Percentiles rank a stretch among this genome's conserved stretches.
Conservation (phyloP, 2,329 filamentous ascomycete genomes). For the Penicillium glabrum region DNA sequence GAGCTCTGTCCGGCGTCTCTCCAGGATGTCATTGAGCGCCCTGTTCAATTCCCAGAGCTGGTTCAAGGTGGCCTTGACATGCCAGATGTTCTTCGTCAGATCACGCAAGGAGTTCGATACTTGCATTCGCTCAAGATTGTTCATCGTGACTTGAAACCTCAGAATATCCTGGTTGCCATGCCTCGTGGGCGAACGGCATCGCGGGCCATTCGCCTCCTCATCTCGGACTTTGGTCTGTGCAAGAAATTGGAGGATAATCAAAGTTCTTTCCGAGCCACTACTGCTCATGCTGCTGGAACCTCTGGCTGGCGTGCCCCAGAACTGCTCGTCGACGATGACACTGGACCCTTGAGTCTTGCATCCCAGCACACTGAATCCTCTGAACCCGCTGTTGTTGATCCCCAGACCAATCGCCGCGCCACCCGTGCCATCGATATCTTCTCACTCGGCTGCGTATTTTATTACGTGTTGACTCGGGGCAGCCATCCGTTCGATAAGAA, state of each 20-base stretch:
- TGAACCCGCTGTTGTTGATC: conserved; percentile 55
- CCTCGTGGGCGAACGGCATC: conserved; percentile 54
- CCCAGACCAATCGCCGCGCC: conserved; percentile 69
- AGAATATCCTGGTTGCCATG: conserved; percentile 85
- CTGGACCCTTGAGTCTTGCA: conserved; percentile 41
- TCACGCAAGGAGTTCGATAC: conserved; percentile 84
- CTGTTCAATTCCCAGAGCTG: conserved; percentile 64
- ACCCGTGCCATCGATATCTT: conserved; percentile 98
- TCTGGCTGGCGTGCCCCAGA: conserved; percentile 97
- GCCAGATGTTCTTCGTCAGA: conserved; percentile 79
- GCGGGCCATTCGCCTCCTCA: conserved; percentile 76
- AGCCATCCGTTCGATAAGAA: conserved; percentile 92
- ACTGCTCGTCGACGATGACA: conserved; percentile 77
- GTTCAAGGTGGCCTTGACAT: conserved; percentile 68
- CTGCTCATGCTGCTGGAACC: conserved; percentile 87
- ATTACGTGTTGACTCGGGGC: conserved; percentile 93
- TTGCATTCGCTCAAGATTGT: conserved; percentile 91
- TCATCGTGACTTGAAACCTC: conserved; percentile 93
- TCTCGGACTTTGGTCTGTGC: conserved; percentile 96
- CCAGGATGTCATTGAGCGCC: conserved; percentile 84
- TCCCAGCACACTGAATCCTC: conserved; percentile 46
- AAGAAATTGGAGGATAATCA: conserved; percentile 95
- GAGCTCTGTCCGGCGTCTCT: conserved; percentile 93
- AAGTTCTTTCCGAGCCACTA: conserved; percentile 92
- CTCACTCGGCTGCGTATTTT: conserved; percentile 95